These are phyloP conservation scores for Populus euphratica DNA, from an alignment of 345 rosid species.

Conservation along the genomic window DNA sequence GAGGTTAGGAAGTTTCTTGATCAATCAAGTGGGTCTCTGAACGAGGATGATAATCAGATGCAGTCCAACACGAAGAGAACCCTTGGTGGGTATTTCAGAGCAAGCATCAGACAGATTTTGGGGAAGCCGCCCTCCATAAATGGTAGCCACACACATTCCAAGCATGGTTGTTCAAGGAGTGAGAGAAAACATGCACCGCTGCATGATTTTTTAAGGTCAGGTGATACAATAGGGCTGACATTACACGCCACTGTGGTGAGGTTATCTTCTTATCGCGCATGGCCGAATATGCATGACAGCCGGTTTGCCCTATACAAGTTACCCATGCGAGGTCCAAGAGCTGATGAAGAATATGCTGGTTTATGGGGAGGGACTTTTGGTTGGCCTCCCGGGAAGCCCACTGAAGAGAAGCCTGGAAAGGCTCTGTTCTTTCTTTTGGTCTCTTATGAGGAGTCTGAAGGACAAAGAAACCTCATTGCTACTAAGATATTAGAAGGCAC, in stretches of 20 bases:
- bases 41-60: constrained; percentile 35
- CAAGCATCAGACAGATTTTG: constrained; percentile 51
- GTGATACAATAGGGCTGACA: constrained; percentile 58
- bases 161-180: constrained; percentile 48
- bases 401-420: constrained; percentile 70
- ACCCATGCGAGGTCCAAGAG: constrained; percentile 44
- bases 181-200: constrained; percentile 51
- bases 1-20: constrained; percentile 45
- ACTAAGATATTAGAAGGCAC: constrained; percentile 88
- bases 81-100: constrained; percentile 45
- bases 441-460: constrained; percentile 61
- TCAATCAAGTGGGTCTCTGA: constrained; percentile 22
- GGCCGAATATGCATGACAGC: constrained; percentile 82
- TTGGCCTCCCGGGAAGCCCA: constrained; percentile 73
- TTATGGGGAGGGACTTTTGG: constrained; percentile 89
- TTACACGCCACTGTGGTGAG: constrained; percentile 46
- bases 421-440: constrained; percentile 75
- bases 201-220: constrained; percentile 53
- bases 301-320: constrained; percentile 73
- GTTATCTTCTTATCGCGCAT: constrained; percentile 68
- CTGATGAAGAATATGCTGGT: constrained; percentile 68
- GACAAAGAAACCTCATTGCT: constrained; percentile 55
- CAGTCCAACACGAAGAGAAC: constrained; percentile 39
- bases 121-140: constrained; percentile 48
- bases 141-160: constrained; percentile 29